A percentile compares a stretch with the other conserved stretches of the same genome.
Evolutionary conservation across 2,329 filamentous ascomycete species (phyloP).

Genomic region (Talaromyces piceae): DNA sequence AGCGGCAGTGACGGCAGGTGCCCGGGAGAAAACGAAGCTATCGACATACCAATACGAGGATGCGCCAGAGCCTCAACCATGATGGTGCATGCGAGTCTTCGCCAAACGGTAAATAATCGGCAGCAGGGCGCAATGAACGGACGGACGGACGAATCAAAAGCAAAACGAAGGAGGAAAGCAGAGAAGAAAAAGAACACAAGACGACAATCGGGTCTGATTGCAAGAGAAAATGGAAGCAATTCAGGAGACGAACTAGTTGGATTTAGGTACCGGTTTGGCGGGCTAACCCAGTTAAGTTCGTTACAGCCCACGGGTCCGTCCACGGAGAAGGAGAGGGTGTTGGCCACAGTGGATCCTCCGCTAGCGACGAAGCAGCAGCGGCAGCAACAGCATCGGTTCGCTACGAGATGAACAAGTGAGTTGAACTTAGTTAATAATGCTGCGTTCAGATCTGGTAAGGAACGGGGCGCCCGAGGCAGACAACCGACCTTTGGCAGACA

Average conservation of each 20-base stretch:
- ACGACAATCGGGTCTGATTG: too few relatives aligned
- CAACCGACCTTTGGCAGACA: too few relatives aligned
- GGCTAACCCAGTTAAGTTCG: too few relatives aligned
- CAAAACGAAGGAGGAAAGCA: not conserved
- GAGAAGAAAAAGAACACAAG: not conserved
- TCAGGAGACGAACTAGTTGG: not conserved
- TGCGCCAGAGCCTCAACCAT: not conserved
- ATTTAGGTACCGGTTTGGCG: too few relatives aligned
- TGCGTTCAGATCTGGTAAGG: too few relatives aligned
- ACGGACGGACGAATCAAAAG: not conserved
- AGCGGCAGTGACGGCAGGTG: not conserved
- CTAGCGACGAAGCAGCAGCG: not conserved
- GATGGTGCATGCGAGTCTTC: not conserved
- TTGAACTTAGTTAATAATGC: too few relatives aligned
- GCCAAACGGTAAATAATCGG: not conserved
- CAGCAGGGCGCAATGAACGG: not conserved
- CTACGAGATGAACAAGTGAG: too few relatives aligned
- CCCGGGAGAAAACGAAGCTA: not conserved
- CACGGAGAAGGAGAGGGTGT: not conserved
- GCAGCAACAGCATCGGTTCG: too few relatives aligned
- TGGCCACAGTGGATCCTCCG: not conserved
- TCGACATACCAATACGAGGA: not conserved
- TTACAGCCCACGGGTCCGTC: not conserved
- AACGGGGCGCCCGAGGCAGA: not conserved
- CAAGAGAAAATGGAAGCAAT: not conserved